These are phyloP conservation scores for Onygena corvina DNA, from an alignment of 2,329 filamentous ascomycete genomes.

Conservation along the genomic window DNA sequence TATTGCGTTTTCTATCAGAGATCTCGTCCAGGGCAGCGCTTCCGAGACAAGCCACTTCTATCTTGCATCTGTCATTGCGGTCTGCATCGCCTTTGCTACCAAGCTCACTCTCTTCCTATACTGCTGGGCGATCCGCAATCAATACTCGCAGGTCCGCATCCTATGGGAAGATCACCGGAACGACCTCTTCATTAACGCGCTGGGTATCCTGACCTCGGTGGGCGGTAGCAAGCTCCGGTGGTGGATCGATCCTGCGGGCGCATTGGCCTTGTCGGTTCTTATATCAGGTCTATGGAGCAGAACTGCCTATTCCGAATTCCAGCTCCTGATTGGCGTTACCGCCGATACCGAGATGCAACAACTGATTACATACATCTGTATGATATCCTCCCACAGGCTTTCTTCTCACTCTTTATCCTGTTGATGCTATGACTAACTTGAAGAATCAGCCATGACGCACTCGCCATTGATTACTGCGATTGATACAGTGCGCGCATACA, in stretches of 20 bases:
- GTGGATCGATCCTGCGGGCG: constrained; percentile 93
- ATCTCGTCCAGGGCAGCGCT: constrained; percentile 45
- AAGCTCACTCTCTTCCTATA: constrained; percentile 79
- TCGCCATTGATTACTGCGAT: constrained; percentile 69
- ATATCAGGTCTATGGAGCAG: constrained; percentile 71
- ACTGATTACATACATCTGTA: constrained; percentile 75
- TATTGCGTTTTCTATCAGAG: constrained; percentile 71
- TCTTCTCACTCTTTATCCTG: background rate
- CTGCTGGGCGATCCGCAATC: constrained; percentile 81
- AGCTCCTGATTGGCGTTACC: constrained; percentile 78
- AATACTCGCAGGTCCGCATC: constrained; percentile 83
- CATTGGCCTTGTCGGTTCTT: constrained; percentile 66
- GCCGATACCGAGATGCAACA: constrained; percentile 78
- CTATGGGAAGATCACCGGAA: constrained; percentile 96
- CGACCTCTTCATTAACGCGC: constrained; percentile 91
- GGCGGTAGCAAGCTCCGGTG: constrained; percentile 76
- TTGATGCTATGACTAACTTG: background rate
- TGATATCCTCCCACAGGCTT: constrained; percentile 38
- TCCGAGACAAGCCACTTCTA: constrained; percentile 55
- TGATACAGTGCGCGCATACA: constrained; percentile 90
- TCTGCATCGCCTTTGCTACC: constrained; percentile 69
- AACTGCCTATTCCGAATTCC: constrained; percentile 79
- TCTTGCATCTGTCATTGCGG: constrained; percentile 72
- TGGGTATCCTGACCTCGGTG: constrained; percentile 83
- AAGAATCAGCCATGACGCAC: constrained; percentile 80